phyloP scores from a whole-genome alignment of 1,139 yeast species.

The Casaregolazyma lundiana region DNA sequence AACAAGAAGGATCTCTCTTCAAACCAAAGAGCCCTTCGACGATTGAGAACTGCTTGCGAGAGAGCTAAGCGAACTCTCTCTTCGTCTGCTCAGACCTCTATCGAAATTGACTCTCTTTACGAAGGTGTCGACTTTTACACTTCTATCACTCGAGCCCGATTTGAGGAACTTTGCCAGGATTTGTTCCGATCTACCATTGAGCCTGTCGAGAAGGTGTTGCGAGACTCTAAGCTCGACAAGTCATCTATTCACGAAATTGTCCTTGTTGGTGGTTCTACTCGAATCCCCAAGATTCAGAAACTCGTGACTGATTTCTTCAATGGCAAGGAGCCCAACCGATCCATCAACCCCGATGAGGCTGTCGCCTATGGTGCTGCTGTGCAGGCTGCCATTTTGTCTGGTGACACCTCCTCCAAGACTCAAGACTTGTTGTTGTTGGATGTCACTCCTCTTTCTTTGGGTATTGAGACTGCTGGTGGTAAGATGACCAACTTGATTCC shows the following conservation, averaged over 20 bases:
- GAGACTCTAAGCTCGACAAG: slow-evolving; percentile 91
- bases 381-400: slow-evolving; percentile 88
- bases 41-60: slow-evolving; percentile 98
- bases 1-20: slow-evolving; percentile 86
- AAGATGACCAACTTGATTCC: slow-evolving; percentile 89
- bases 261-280: slow-evolving; percentile 99
- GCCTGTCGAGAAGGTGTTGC: slow-evolving; percentile 97
- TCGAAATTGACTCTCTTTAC: slow-evolving; percentile 93
- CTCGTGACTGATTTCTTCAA: slow-evolving; percentile 96
- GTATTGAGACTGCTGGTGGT: slow-evolving; percentile 96
- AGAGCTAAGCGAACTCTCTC: slow-evolving; percentile 99
- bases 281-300: slow-evolving; percentile 99
- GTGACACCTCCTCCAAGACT: slow-evolving; percentile 77
- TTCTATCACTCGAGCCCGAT: slow-evolving; percentile 97
- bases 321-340: slow-evolving; percentile 94
- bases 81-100: slow-evolving; percentile 92
- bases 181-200: slow-evolving; percentile 93
- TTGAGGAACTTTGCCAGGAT: slow-evolving; percentile 95
- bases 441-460: slow-evolving; percentile 84
- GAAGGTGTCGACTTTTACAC: slow-evolving; percentile 98
- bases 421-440: slow-evolving; percentile 81
- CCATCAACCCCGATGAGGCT: slow-evolving; percentile 99
- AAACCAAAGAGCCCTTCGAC: slow-evolving; percentile 95
- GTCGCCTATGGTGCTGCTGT: slow-evolving; percentile 97
- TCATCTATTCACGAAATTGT: slow-evolving; percentile 91